A percentile compares a stretch with the other conserved stretches of the same genome.
phyloP scores from a whole-genome alignment of 1,284 basidiomycete species.

The Heterobasidion annosum region DNA sequence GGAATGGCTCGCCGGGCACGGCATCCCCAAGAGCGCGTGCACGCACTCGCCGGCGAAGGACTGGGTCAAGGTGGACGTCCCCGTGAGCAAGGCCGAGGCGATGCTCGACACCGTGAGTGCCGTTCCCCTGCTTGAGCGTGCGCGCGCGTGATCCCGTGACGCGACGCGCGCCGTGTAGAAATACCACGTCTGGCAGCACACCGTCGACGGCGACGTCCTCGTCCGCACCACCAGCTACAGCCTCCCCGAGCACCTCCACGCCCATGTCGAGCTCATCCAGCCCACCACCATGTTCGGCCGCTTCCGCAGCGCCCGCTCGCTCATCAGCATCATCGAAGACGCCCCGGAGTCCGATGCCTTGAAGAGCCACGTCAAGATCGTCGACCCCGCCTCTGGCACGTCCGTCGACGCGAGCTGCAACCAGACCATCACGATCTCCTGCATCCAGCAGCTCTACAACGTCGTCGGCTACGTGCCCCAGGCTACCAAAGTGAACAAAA shows the following conservation, averaged over 20 bases:
- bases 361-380: too few relatives aligned
- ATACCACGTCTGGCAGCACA: slow-evolving; percentile 41
- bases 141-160: not conserved
- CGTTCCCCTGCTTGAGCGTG: not conserved
- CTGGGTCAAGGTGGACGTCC: slow-evolving; percentile 56
- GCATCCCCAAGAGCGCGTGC: slow-evolving; percentile 32
- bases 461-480: slow-evolving; percentile 31
- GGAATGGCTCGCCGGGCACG: slow-evolving; percentile 41
- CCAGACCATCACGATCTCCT: slow-evolving; percentile 14
- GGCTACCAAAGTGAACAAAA: slow-evolving; percentile 31
- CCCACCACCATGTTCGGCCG: slow-evolving; percentile 68
- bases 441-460: slow-evolving; percentile 43
- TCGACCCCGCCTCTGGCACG: slow-evolving; percentile 23
- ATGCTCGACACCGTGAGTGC: slow-evolving; percentile 23
- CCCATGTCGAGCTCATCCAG: slow-evolving; percentile 63
- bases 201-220: slow-evolving; percentile 39
- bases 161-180: slow-evolving; percentile 7
- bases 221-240: slow-evolving; percentile 64
- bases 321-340: slow-evolving; percentile 11
- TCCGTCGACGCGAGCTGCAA: slow-evolving; percentile 36
- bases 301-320: slow-evolving; percentile 34
- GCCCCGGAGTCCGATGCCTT: too few relatives aligned
- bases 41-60: slow-evolving; percentile 54
- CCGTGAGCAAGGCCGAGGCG: slow-evolving; percentile 52
- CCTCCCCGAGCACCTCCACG: slow-evolving; percentile 50